Percentiles rank a stretch among this genome's conserved stretches.
These are phyloP conservation scores for Kwoniella heveanensis DNA, from an alignment of 768 basidiomycete species.

Conservation along the genomic window DNA sequence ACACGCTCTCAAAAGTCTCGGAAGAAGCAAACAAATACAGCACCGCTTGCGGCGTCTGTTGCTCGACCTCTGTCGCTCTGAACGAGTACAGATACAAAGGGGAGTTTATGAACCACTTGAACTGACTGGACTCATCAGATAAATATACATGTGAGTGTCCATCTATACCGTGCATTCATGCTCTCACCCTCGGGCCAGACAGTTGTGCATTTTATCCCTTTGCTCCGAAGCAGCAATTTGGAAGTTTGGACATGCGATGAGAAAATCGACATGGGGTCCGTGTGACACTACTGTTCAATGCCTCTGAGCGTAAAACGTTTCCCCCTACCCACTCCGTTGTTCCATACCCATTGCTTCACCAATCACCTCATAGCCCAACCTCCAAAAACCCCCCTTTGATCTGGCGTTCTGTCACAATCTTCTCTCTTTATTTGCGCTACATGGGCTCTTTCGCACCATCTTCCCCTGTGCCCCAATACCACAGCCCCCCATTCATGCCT, in stretches of 20 bases:
- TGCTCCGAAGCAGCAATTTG: too few relatives aligned
- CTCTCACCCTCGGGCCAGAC: background rate
- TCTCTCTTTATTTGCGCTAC: background rate
- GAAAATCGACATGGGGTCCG: background rate
- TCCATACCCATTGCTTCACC: background rate
- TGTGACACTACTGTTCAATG: background rate
- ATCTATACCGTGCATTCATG: too few relatives aligned
- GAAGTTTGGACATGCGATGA: too few relatives aligned
- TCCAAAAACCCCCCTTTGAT: background rate
- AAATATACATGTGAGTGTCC: background rate
- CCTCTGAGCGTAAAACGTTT: too few relatives aligned
- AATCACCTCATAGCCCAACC: too few relatives aligned
- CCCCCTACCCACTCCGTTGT: background rate
- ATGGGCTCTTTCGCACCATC: background rate
- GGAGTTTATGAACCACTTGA: too few relatives aligned
- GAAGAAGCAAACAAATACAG: background rate
- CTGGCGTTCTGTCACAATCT: background rate
- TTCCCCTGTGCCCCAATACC: background rate
- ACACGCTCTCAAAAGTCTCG: background rate
- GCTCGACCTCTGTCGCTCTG: too few relatives aligned
- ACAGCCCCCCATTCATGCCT: background rate
- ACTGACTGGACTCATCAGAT: too few relatives aligned
- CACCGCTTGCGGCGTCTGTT: conserved; percentile 1
- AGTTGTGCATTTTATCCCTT: background rate
- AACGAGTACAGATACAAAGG: too few relatives aligned